Evolutionary conservation across 306 rosid species (phyloP).

Genomic region (Dryas drummondii): DNA sequence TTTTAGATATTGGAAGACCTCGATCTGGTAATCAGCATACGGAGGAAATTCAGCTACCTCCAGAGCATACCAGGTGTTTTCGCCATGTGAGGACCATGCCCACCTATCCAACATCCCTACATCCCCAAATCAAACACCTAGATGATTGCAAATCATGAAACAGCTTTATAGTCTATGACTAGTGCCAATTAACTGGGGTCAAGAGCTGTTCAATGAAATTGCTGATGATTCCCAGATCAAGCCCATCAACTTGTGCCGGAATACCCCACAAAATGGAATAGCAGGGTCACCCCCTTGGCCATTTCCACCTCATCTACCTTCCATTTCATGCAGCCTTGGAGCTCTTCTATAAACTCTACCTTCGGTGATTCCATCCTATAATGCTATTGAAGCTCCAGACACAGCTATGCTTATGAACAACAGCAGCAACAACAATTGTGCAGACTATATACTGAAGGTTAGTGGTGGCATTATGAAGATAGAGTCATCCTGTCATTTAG

Average conservation of each 20-base stretch:
- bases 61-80: constrained; percentile 76
- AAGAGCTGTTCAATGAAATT: constrained; percentile 49
- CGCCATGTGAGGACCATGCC: constrained; percentile 72
- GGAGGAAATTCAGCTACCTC: constrained; percentile 75
- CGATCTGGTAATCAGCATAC: constrained; percentile 62
- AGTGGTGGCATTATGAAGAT: constrained; percentile 27
- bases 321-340: constrained; percentile 54
- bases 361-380: constrained; percentile 10
- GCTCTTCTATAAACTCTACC: constrained; percentile 49
- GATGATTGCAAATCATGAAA: constrained; percentile 43
- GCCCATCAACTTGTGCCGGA: constrained; percentile 64
- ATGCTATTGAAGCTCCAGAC: constrained; percentile 29
- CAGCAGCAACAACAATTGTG: constrained; percentile 15
- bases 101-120: constrained; percentile 61
- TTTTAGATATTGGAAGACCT: constrained; percentile 70
- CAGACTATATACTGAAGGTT: constrained; percentile 34
- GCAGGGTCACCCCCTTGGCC: constrained; percentile 47
- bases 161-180: constrained; percentile 27
- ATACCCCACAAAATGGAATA: constrained; percentile 44
- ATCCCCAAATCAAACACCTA: constrained; percentile 47
- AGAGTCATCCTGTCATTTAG: constrained; percentile 31
- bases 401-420: constrained; percentile 21
- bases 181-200: constrained; percentile 33
- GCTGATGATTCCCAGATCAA: constrained; percentile 43
- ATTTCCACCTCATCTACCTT: constrained; percentile 50